phyloP scores from a whole-genome alignment of 2,329 filamentous ascomycete species.

The Neoascochyta sp. region DNA sequence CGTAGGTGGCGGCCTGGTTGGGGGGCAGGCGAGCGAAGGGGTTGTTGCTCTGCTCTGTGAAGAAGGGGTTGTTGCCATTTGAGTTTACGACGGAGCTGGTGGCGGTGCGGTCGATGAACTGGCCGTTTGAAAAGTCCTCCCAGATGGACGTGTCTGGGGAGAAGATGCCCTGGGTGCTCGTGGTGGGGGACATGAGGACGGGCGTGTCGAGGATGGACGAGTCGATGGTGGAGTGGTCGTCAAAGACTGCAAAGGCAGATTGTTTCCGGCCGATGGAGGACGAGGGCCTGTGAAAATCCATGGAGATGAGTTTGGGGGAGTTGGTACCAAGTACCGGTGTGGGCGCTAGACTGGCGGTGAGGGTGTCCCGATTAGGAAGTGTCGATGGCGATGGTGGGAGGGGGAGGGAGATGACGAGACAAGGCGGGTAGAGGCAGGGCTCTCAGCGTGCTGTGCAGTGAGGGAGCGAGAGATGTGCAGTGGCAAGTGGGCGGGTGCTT shows the following conservation, averaged over 20 bases:
- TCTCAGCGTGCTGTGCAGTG: no score
- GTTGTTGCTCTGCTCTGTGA: constrained; percentile 48
- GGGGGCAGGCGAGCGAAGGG: constrained; percentile 63
- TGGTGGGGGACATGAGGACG: constrained; percentile 49
- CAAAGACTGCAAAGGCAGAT: constrained; percentile 46
- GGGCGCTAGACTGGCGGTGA: constrained; percentile 39
- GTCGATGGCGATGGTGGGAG: constrained; percentile 8
- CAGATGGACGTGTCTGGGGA: constrained; percentile 50
- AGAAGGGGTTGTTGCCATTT: constrained; percentile 48
- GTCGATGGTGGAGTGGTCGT: constrained; percentile 51
- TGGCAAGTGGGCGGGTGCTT: no score
- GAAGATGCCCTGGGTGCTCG: constrained; percentile 49
- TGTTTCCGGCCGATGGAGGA: constrained; percentile 39
- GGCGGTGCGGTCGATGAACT: constrained; percentile 38
- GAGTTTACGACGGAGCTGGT: constrained; percentile 38
- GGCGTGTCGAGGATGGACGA: constrained; percentile 40
- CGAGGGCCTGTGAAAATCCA: constrained; percentile 39
- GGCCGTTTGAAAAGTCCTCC: constrained; percentile 45
- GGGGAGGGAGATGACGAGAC: constrained; percentile 3
- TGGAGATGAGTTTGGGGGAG: constrained; percentile 26
- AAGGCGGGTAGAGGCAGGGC: no score
- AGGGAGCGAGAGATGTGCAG: no score
- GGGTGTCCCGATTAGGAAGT: constrained; percentile 36
- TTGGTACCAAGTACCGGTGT: constrained; percentile 43
- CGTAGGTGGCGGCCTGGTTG: constrained; percentile 46